These are phyloP conservation scores for Clarireedia hainanense DNA, from an alignment of 2,329 filamentous ascomycete species.

Conservation along the genomic window DNA sequence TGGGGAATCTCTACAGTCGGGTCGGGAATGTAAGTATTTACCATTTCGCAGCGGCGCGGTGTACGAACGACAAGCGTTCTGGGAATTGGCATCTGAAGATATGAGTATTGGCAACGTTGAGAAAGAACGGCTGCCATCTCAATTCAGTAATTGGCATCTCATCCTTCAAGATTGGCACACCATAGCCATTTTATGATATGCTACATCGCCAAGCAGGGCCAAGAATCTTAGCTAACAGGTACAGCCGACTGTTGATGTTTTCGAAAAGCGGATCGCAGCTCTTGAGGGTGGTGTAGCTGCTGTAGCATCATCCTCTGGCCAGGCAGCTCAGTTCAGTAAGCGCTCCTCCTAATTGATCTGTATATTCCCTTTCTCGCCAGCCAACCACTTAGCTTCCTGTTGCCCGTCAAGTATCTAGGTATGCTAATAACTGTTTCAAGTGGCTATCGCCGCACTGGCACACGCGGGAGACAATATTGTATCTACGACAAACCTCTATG, in stretches of 20 bases:
- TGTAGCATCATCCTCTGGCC: constrained; percentile 76
- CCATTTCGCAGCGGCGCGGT: neutral
- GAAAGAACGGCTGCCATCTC: neutral
- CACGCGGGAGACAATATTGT: constrained; percentile 88
- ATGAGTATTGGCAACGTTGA: constrained; percentile 1
- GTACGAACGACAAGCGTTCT: neutral
- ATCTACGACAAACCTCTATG: constrained; percentile 83
- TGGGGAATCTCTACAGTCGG: constrained; percentile 91
- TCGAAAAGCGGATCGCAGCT: constrained; percentile 93
- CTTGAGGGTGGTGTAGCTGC: constrained; percentile 86
- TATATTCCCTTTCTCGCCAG: neutral
- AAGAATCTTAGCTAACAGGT: constrained; percentile 4
- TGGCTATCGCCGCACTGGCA: constrained; percentile 68
- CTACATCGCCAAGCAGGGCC: constrained; percentile 2
- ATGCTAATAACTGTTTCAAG: neutral
- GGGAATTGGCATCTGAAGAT: constrained; percentile 5
- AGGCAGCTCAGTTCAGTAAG: constrained; percentile 74
- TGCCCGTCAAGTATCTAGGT: neutral
- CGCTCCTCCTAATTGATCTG: neutral
- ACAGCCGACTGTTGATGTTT: constrained; percentile 84
- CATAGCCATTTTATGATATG: neutral
- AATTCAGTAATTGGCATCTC: neutral
- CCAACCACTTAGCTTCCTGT: neutral
- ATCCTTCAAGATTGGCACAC: neutral
- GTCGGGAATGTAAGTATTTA: constrained; percentile 70